Base-by-base conservation (phyloP, 2,329 filamentous ascomycete genomes). In the Trichoderma simmonsii region DNA sequence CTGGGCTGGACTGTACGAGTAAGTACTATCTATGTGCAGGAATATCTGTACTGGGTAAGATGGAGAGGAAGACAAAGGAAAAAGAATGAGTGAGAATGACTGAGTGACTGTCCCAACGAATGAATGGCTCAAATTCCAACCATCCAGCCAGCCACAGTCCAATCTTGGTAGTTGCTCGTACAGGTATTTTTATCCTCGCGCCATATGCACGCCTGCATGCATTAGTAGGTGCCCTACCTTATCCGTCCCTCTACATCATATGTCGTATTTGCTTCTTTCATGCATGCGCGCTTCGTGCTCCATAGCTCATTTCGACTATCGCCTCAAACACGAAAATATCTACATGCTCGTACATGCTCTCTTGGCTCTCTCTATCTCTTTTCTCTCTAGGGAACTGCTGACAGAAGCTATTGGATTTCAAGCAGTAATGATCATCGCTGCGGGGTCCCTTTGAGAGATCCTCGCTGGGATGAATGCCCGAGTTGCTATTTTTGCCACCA, bases 401-500 rank as follows among this genome's bases (percentile, higher is more conserved):
- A 51, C 63, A 21, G 28, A 24, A 56, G 32, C 18, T 18, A 43
- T 43, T n/a, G 34, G 34, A 39, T 24, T 56, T 36, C 26, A 28
- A 59, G 65, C 34, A 30, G 32, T 21, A 59, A 28, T 9, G 34
- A 68, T 68, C 34, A 60, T 32, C 28, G 54, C 34, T 18, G 65
- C 34, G 65, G 65, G 54, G 54, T 26, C 24, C 34, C 18, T 43
- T 28, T 43, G 54, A 43, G 51, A 43, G 65, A 68, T 60, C 54
- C 65, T 68, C 65, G 65, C 65, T 32, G 65, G 65, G 65, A 68
- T 68, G 54, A 48, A 21, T 48, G 54, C 65, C 30, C 26, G 15
- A 68, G 65, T 68, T 24, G 54, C 18, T 60, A 43, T 68, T 48
- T 48, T 68, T 48, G 65, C 65, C 65, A 68, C 54, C 54, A 65